Base-by-base conservation (phyloP, 345 rosid species). In the Hirschfeldia incana region DNA sequence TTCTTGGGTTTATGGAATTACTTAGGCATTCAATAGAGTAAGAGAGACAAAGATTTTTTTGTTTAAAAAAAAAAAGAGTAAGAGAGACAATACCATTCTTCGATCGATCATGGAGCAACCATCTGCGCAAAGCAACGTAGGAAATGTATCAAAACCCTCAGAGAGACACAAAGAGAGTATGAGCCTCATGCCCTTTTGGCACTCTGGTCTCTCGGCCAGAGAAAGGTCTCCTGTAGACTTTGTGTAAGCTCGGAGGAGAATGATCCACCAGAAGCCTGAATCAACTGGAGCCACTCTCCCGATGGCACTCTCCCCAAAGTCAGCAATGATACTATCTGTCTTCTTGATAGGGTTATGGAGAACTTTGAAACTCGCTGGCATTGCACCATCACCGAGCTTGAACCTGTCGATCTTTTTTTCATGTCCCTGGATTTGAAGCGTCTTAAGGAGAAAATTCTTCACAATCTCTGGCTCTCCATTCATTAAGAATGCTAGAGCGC, bases 201-300 rank as follows among this genome's bases (percentile, higher is more conserved):
- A 90, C 58, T 88, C 97, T 11, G 90, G 80, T 34, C 81, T 87
- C 78, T 92, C 94, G 1, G 92, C 86, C 12, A 90, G 70, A 73
- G 92, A 73, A 67, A 70, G 83, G 80, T 90, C 94, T 36, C 94
- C 93, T 0, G 94, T 92, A 44, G 94, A 86, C 69, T 92, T 92
- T 9, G 94, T 89, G 68, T 92, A 92, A 12, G 97, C 92, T 57
- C 97, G 89, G 34, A 92, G 91, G 71, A 92, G 88, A 76, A 92
- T 92, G 73, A 92, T 90, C 97, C 97, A 92, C 97, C 94, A 92
- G 81, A 92, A 92, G 42, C 97, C 93, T 57, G 93, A 92, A 76
- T 92, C 93, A 16, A 92, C 93, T 1, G 97, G 93, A 59, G 97
- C 97, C 73, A 92, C 97, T 42, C 97, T 85, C 75, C 94, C 97